Conservation (phyloP, 805 yeast species). For the Wickerhamomyces strasburgensis region DNA sequence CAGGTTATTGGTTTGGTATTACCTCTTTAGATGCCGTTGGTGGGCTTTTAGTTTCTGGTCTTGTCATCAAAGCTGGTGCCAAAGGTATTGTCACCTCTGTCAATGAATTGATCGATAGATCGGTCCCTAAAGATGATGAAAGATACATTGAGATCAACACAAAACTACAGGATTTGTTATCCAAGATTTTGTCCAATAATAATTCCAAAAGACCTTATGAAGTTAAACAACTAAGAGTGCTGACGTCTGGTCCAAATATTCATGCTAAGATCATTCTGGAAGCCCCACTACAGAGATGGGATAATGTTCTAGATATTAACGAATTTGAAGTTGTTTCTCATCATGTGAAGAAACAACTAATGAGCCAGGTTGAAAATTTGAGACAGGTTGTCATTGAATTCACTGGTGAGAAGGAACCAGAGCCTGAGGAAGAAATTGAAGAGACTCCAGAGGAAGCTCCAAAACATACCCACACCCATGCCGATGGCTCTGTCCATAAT, state of each 20-base stretch:
- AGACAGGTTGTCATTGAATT: slow-evolving; percentile 39
- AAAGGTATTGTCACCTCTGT: slow-evolving; percentile 65
- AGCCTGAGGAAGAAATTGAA: slow-evolving; percentile 8
- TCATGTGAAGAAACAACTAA: slow-evolving; percentile 31
- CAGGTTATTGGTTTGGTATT: slow-evolving; percentile 72
- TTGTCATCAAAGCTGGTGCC: slow-evolving; percentile 82
- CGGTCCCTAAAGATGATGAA: slow-evolving; percentile 47
- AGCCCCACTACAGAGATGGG: slow-evolving; percentile 43
- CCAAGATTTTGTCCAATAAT: slow-evolving; percentile 36
- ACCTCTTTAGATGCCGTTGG: slow-evolving; percentile 91
- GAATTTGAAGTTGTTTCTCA: slow-evolving; percentile 39
- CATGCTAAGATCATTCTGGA: slow-evolving; percentile 32
- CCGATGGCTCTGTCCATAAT: slow-evolving; percentile 24
- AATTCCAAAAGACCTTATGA: slow-evolving; percentile 34
- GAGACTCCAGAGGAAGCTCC: slow-evolving; percentile 10
- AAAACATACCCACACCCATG: slow-evolving; percentile 20
- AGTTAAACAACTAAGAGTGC: slow-evolving; percentile 39
- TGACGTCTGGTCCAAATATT: slow-evolving; percentile 55
- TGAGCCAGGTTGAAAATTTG: slow-evolving; percentile 36
- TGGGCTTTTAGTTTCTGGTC: slow-evolving; percentile 76
- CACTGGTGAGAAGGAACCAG: slow-evolving; percentile 29
- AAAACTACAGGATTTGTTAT: slow-evolving; percentile 32
- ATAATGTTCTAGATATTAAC: slow-evolving; percentile 34
- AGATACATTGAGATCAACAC: slow-evolving; percentile 40
- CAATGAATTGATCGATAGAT: slow-evolving; percentile 73